phyloP scores from a whole-genome alignment of 1,139 yeast genomes.

The Scheffersomyces cryptocercus region DNA sequence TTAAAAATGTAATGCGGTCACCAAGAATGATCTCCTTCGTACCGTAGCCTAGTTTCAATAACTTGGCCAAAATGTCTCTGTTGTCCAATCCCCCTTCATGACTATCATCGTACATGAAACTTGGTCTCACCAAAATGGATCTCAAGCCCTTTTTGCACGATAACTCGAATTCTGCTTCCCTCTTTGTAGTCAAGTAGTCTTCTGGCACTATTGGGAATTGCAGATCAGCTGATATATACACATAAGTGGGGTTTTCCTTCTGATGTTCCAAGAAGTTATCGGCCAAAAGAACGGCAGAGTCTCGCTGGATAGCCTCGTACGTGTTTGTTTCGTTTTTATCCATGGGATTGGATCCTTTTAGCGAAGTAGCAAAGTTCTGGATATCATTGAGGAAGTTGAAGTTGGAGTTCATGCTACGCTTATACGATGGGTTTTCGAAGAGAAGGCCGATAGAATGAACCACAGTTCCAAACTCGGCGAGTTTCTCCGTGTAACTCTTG shows the following conservation, averaged over 20 bases:
- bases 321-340: conserved; percentile 44
- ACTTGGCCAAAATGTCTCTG: conserved; percentile 28
- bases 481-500: conserved; percentile 47
- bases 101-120: conserved; percentile 71
- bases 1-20: conserved; percentile 30
- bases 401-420: conserved; percentile 51
- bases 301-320: conserved; percentile 66
- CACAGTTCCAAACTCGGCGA: conserved; percentile 59
- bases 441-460: conserved; percentile 84
- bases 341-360: conserved; percentile 56
- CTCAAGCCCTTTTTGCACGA: conserved; percentile 47
- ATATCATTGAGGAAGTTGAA: conserved; percentile 31
- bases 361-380: conserved; percentile 25
- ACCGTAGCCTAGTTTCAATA: conserved; percentile 37
- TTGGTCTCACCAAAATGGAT: conserved; percentile 72
- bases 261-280: conserved; percentile 44
- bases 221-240: conserved; percentile 79
- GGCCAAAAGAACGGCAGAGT: conserved; percentile 68
- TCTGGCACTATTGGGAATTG: conserved; percentile 67
- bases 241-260: conserved; percentile 48
- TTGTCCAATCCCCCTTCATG: conserved; percentile 27
- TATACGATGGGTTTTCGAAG: conserved; percentile 67
- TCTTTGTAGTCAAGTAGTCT: conserved; percentile 71
- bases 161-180: conserved; percentile 72
- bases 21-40: conserved; percentile 42